These are phyloP conservation scores for Cerrena zonata DNA, from an alignment of 1,284 basidiomycete genomes.

Conservation along the genomic window DNA sequence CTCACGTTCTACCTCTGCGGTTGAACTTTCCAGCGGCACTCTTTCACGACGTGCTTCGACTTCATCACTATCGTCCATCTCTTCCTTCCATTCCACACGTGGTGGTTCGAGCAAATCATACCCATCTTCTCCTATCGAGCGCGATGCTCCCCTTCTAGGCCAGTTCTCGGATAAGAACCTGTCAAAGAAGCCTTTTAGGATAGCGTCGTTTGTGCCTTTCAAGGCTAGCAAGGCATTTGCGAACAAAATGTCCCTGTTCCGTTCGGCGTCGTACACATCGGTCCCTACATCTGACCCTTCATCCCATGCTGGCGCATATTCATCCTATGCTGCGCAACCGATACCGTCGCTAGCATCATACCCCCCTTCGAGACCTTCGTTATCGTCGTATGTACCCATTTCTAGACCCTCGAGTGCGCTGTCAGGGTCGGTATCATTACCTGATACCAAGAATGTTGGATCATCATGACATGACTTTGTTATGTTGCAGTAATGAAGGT, in stretches of 20 bases:
- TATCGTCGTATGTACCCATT: constrained; percentile 18
- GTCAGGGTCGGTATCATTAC: constrained; percentile 1
- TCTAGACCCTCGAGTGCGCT: constrained; percentile 23
- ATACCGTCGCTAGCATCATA: constrained; percentile 14
- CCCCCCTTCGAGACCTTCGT: constrained; percentile 23
- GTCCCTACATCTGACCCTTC: background rate
- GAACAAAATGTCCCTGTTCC: constrained; percentile 12
- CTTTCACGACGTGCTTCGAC: constrained; percentile 28
- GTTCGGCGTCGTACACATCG: constrained; percentile 13
- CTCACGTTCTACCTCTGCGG: constrained; percentile 21
- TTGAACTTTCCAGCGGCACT: constrained; percentile 19
- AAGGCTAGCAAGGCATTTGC: constrained; percentile 18
- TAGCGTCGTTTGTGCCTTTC: constrained; percentile 18
- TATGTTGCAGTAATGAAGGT: background rate
- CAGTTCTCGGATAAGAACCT: constrained; percentile 21
- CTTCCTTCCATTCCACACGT: constrained; percentile 15
- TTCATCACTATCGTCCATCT: constrained; percentile 25
- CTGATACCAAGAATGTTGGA: background rate
- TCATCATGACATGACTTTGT: background rate
- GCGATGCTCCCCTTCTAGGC: constrained; percentile 21
- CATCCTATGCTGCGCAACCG: constrained; percentile 9
- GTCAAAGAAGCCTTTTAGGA: constrained; percentile 19
- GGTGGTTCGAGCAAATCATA: constrained; percentile 21
- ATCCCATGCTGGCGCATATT: constrained; percentile 1
- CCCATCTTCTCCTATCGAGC: constrained; percentile 27